These are phyloP conservation scores for Sporothrix luriei DNA, from an alignment of 2,329 filamentous ascomycete genomes.

Conservation along the genomic window DNA sequence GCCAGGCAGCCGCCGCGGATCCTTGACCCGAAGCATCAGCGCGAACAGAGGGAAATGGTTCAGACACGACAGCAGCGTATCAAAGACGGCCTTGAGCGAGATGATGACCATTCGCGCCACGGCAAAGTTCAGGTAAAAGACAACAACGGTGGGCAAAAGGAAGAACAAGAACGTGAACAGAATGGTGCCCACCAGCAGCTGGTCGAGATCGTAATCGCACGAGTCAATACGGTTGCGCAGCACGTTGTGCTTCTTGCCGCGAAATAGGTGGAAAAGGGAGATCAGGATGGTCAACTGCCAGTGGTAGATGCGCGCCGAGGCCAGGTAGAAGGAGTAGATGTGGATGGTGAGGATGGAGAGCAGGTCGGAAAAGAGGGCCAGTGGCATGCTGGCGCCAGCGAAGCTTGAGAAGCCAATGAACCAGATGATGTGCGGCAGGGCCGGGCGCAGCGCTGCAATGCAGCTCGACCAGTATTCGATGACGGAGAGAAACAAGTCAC, in stretches of 20 bases:
- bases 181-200: conserved; percentile 93
- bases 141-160: conserved; percentile 87
- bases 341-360: conserved; percentile 89
- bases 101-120: conserved; percentile 94
- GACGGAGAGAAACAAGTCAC: conserved; percentile 95
- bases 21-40: conserved; percentile 92
- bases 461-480: conserved; percentile 95
- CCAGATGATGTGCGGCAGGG: conserved; percentile 83
- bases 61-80: conserved; percentile 87
- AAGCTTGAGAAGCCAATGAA: conserved; percentile 94
- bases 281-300: conserved; percentile 98
- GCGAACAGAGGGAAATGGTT: conserved; percentile 99
- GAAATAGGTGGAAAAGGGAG: conserved; percentile 97
- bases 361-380: conserved; percentile 91
- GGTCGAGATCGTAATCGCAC: conserved; percentile 97
- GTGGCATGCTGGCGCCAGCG: conserved; percentile 93
- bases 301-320: conserved; percentile 94
- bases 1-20: conserved; percentile 85
- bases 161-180: conserved; percentile 95
- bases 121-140: conserved; percentile 97
- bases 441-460: conserved; percentile 74
- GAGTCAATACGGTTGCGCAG: conserved; percentile 96
- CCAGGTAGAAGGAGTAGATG: conserved; percentile 97
- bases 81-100: conserved; percentile 83
- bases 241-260: conserved; percentile 96